phyloP scores from a whole-genome alignment of 495 filamentous ascomycete genomes.

The Acidomyces sp. region DNA sequence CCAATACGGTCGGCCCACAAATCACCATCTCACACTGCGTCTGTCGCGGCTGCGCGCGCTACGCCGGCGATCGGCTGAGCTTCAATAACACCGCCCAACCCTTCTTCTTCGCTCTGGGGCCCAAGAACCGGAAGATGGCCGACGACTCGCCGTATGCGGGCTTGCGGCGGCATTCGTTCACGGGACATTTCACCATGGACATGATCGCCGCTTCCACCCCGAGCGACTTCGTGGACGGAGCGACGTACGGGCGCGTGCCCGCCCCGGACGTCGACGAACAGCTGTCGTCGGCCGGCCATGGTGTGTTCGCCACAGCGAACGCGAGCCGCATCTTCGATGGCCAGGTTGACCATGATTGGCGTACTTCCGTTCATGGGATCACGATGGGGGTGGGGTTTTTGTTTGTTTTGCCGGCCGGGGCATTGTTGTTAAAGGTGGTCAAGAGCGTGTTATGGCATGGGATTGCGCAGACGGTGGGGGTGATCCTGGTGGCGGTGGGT shows the following conservation, averaged over 20 bases:
- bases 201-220: conserved; percentile 34
- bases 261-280: conserved; percentile 6
- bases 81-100: conserved; percentile 28
- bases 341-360: conserved; percentile 19
- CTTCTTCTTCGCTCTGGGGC: conserved; percentile 46
- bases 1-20: not conserved
- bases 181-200: conserved; percentile 43
- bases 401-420: conserved; percentile 41
- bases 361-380: conserved; percentile 37
- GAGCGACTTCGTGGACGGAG: conserved; percentile 1
- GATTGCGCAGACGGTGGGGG: conserved; percentile 34
- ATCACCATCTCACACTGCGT: conserved; percentile 35
- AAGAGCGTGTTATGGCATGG: conserved; percentile 38
- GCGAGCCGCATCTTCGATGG: conserved; percentile 5
- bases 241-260: conserved; percentile 12
- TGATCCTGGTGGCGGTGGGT: conserved; percentile 28
- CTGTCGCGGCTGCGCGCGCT: conserved; percentile 38
- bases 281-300: not conserved
- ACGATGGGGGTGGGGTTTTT: conserved; percentile 41
- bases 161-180: conserved; percentile 39
- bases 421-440: conserved; percentile 36
- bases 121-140: conserved; percentile 24
- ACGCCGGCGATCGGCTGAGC: conserved; percentile 33
- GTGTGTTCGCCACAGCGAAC: conserved; percentile 1
- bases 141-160: conserved; percentile 31